Percentiles rank a stretch among this genome's conserved stretches.
These are phyloP conservation scores for Chondrostereum purpureum DNA, from an alignment of 1,284 basidiomycete genomes.

Conservation along the genomic window DNA sequence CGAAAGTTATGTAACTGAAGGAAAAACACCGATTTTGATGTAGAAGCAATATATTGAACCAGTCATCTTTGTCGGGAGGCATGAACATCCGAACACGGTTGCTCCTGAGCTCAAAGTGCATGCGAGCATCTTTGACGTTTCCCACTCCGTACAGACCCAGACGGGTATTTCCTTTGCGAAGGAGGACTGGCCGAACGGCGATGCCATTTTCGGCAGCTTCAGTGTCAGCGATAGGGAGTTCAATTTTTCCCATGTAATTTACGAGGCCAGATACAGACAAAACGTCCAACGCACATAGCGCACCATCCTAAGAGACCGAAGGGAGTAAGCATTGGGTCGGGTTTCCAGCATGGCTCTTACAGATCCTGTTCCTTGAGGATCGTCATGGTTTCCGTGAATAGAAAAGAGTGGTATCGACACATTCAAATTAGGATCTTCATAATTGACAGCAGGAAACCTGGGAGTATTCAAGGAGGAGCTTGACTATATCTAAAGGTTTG, in stretches of 20 bases:
- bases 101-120: slow-evolving; percentile 92
- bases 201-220: slow-evolving; percentile 71
- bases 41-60: slow-evolving; percentile 93
- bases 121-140: slow-evolving; percentile 92
- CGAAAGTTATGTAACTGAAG: neutral
- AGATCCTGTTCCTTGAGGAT: slow-evolving; percentile 92
- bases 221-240: slow-evolving; percentile 56
- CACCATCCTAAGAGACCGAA: slow-evolving; percentile 95
- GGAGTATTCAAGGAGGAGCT: slow-evolving; percentile 12
- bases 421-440: slow-evolving; percentile 96
- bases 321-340: no score
- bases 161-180: slow-evolving; percentile 83
- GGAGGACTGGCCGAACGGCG: slow-evolving; percentile 82
- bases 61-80: slow-evolving; percentile 82
- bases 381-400: slow-evolving; percentile 99
- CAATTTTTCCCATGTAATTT: slow-evolving; percentile 96
- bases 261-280: slow-evolving; percentile 90
- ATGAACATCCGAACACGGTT: slow-evolving; percentile 96
- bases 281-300: slow-evolving; percentile 91
- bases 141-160: slow-evolving; percentile 94
- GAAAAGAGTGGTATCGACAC: slow-evolving; percentile 95
- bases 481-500: slow-evolving; percentile 15
- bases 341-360: no score
- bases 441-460: slow-evolving; percentile 95
- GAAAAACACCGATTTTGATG: slow-evolving; percentile 88